A percentile compares a stretch with the other conserved stretches of the same genome.
These are phyloP conservation scores for Phytophthora boehmeriae DNA, from an alignment of 352 stramenopile genomes.

Conservation along the genomic window DNA sequence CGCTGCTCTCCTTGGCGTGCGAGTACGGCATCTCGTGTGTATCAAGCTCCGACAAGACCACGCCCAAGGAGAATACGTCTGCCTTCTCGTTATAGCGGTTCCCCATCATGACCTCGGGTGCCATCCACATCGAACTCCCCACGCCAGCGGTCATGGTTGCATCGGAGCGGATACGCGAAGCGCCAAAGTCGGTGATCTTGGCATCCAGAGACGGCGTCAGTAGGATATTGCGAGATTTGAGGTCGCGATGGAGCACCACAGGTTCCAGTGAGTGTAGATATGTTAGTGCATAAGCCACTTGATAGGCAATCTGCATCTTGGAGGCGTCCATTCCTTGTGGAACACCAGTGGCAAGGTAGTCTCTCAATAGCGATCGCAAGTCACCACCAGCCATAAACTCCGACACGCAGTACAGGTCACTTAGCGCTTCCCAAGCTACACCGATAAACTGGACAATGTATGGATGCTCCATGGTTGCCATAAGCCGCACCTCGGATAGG, in stretches of 20 bases:
- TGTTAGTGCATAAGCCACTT: slow-evolving; percentile 39
- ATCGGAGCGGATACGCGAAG: slow-evolving; percentile 32
- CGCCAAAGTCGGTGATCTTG: slow-evolving; percentile 65
- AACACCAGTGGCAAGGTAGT: slow-evolving; percentile 21
- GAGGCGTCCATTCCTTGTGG: slow-evolving; percentile 28
- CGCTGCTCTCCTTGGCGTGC: slow-evolving; percentile 20
- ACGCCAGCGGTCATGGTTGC: slow-evolving; percentile 34
- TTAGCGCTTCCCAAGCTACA: slow-evolving; percentile 58
- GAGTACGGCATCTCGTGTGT: slow-evolving; percentile 37
- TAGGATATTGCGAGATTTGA: slow-evolving; percentile 75
- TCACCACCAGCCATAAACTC: slow-evolving; percentile 62
- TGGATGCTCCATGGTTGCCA: slow-evolving; percentile 52
- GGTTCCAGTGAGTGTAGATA: slow-evolving; percentile 40
- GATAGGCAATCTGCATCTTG: slow-evolving; percentile 45
- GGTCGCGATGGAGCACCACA: slow-evolving; percentile 52
- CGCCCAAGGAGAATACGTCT: slow-evolving; percentile 46
- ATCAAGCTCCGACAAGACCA: slow-evolving; percentile 35
- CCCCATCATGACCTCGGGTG: slow-evolving; percentile 45
- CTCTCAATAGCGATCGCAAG: slow-evolving; percentile 41
- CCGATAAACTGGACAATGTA: slow-evolving; percentile 60
- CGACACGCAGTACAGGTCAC: slow-evolving; percentile 49
- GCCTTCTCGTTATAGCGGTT: slow-evolving; percentile 43
- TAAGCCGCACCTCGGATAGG: slow-evolving; percentile 46
- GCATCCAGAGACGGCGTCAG: slow-evolving; percentile 40
- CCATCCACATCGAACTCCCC: slow-evolving; percentile 35